A percentile compares a stretch with the other conserved stretches of the same genome.
phyloP scores from a whole-genome alignment of 2,329 filamentous ascomycete genomes.

The Sporothrix curviconia region DNA sequence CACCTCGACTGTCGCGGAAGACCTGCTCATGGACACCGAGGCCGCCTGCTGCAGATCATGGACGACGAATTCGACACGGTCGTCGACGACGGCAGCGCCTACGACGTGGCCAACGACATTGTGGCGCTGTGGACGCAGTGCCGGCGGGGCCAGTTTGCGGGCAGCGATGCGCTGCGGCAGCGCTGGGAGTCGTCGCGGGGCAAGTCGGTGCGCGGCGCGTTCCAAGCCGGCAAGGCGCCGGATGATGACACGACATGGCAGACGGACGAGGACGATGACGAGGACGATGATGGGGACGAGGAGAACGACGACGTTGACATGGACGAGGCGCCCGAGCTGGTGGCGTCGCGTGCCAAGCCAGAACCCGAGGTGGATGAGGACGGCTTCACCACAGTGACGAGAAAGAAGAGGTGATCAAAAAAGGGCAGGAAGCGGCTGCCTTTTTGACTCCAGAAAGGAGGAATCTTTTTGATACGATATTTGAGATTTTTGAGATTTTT shows the following conservation, averaged over 20 bases:
- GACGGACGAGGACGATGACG: conserved; percentile 46
- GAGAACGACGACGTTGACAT: conserved; percentile 55
- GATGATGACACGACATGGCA: conserved; percentile 57
- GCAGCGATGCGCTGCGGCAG: conserved; percentile 56
- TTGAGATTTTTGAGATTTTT: not conserved
- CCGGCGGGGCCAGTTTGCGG: conserved; percentile 57
- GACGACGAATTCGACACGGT: conserved; percentile 92
- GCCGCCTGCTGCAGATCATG: conserved; percentile 84
- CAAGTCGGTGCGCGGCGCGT: conserved; percentile 47
- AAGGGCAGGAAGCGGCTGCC: not conserved
- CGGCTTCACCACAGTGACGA: conserved; percentile 69
- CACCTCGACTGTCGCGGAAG: conserved; percentile 29
- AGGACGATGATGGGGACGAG: conserved; percentile 52
- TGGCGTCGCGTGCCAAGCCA: conserved; percentile 51
- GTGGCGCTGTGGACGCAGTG: conserved; percentile 60
- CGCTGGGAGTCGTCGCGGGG: conserved; percentile 57
- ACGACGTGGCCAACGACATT: conserved; percentile 66
- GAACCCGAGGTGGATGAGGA: conserved; percentile 73
- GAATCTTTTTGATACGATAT: not conserved
- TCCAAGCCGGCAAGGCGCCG: conserved; percentile 47
- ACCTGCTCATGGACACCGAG: conserved; percentile 74
- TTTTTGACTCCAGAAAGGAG: too few species aligned
- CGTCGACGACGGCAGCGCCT: conserved; percentile 81
- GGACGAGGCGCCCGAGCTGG: conserved; percentile 59
- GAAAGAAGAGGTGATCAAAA: conserved; percentile 52